Evolutionary conservation across 75 land plant species (phyloP), one percentile per base, ranked within the genome.

Genomic region (Sequoiadendron giganteum): DNA sequence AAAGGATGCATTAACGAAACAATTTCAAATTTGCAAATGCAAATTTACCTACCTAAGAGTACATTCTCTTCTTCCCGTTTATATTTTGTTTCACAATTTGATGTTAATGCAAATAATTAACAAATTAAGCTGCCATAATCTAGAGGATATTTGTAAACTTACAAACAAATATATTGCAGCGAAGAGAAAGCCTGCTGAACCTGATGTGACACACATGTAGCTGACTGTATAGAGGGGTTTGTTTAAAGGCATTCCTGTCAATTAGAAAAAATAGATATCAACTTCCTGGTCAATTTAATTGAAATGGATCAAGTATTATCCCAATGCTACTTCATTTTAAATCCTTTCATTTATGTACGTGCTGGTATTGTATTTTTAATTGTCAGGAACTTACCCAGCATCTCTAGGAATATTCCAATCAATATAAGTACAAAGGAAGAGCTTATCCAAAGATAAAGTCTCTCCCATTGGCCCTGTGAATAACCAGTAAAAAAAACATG

Each of bases 171-270:
- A 96, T 79, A 94, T 88, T 28, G 90, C 85, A 85, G 89, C 86
- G 42, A 95, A 90, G 32, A 94, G 34, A 48, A 94, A 43, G 38
- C 98, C 98, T 40, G 95, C 90, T 19, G 91, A 86, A 85, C 96
- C 96, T 10, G 94, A 90, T 38, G 96, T 95, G 86, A 95, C 86
- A 77, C 91, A 93, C 92, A 92, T 88, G 88, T 96, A 96, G 92
- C 96, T 96, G 85, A 95, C 86, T 42, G 94, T 95, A 87, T 95
- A 95, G 39, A 95, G 90, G 58, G 95, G 96, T 89, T 95, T 96
- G 87, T 92, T 94, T n/a, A 94, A 48, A 82, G 96, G 96, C 90
- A 96, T 88, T 77, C 95, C 97, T 96, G 91, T 47, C 75, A 79
- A 43, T 65, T 25, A 87, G 49, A 85, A 0, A 73, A 87, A 1